Evolutionary conservation across 352 stramenopile species (phyloP).

Genomic region (Phytopythium montanum): DNA sequence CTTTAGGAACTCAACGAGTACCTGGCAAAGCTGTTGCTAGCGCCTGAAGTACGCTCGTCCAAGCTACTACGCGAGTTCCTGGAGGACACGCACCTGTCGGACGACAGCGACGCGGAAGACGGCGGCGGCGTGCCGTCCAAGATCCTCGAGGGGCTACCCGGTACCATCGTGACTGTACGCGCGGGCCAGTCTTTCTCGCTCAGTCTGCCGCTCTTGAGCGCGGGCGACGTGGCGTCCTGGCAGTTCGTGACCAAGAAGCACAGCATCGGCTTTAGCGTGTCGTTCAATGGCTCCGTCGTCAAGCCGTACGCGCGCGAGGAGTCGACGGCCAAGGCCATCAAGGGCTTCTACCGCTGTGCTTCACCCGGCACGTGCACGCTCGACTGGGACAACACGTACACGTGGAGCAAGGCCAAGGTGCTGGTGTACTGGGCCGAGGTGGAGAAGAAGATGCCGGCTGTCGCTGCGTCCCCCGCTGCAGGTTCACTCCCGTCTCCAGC

Average conservation of each 20-base stretch:
- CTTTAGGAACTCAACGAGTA: constrained; percentile 54
- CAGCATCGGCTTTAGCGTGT: constrained; percentile 79
- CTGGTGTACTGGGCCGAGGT: constrained; percentile 78
- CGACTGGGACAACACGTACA: constrained; percentile 84
- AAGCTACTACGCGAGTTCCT: constrained; percentile 60
- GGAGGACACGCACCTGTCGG: constrained; percentile 42
- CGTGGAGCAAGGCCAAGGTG: constrained; percentile 73
- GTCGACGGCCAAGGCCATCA: constrained; percentile 53
- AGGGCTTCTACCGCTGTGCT: constrained; percentile 53
- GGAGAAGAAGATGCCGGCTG: constrained; percentile 19
- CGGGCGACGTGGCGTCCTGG: constrained; percentile 53
- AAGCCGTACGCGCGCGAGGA: constrained; percentile 68
- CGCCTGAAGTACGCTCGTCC: constrained; percentile 49
- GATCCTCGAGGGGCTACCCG: constrained; percentile 49
- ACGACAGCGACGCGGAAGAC: constrained; percentile 59
- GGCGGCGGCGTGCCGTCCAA: constrained; percentile 27
- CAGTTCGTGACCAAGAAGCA: constrained; percentile 81
- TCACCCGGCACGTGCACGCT: constrained; percentile 53
- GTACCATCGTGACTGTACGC: constrained; percentile 62
- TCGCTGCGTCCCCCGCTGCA: not conserved
- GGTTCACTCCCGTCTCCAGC: not conserved
- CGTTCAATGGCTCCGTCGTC: constrained; percentile 57
- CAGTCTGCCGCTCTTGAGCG: constrained; percentile 33
- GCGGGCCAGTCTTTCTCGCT: constrained; percentile 71
- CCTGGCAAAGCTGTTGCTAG: constrained; percentile 41